Percentiles rank a stretch among this genome's conserved stretches.
Evolutionary conservation across 768 basidiomycete genomes (phyloP).

Genomic region (Cubamyces lactineus): DNA sequence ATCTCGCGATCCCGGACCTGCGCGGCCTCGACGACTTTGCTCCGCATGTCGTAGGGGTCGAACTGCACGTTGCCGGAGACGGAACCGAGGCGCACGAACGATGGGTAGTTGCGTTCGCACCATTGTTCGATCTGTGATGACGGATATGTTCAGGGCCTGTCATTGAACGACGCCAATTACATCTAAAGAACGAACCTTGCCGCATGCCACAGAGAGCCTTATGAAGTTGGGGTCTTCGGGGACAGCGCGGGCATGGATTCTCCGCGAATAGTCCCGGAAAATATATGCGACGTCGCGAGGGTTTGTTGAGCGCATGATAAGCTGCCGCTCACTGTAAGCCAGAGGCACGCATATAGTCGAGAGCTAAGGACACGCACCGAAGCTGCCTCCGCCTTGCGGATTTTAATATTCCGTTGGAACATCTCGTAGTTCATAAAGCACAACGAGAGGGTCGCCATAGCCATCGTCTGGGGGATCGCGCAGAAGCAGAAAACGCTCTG

Average conservation of each 20-base stretch:
- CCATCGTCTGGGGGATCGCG: slow-evolving; percentile 94
- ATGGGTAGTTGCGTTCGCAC: slow-evolving; percentile 92
- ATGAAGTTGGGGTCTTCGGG: slow-evolving; percentile 89
- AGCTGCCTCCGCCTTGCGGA: slow-evolving; percentile 90
- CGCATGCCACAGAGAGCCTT: slow-evolving; percentile 78
- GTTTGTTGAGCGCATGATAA: slow-evolving; percentile 92
- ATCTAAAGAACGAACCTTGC: slow-evolving; percentile 57
- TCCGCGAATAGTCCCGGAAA: slow-evolving; percentile 80
- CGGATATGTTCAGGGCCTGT: slow-evolving; percentile 4
- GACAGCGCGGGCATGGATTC: slow-evolving; percentile 79
- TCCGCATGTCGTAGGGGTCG: slow-evolving; percentile 59
- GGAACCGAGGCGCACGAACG: slow-evolving; percentile 63
- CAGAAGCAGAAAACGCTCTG: slow-evolving; percentile 96
- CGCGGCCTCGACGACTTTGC: slow-evolving; percentile 49
- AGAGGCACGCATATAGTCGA: background rate
- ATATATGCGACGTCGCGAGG: slow-evolving; percentile 88
- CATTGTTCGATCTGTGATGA: slow-evolving; percentile 81
- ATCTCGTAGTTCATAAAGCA: slow-evolving; percentile 94
- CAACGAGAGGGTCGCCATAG: slow-evolving; percentile 87
- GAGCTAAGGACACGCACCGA: slow-evolving; percentile 49
- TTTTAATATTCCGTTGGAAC: slow-evolving; percentile 90
- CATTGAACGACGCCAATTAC: background rate
- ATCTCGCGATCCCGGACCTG: slow-evolving; percentile 43
- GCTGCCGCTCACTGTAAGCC: slow-evolving; percentile 43
- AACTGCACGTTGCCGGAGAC: slow-evolving; percentile 33